Evolutionary conservation across 176 grass and related monocot species (phyloP).

Genomic region (Cenchrus purpureus): DNA sequence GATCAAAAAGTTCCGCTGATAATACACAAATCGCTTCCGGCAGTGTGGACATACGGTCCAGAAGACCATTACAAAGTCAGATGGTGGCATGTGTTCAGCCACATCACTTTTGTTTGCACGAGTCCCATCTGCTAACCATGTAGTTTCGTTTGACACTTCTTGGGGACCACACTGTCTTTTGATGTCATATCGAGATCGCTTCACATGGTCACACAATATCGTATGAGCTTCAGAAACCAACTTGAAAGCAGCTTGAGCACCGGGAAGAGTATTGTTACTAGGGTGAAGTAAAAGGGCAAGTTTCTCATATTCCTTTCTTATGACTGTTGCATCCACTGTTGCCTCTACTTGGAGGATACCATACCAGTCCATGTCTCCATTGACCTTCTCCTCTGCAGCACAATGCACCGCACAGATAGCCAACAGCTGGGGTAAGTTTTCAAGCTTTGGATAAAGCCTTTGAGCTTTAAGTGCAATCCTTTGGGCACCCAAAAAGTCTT

Average conservation of each 20-base stretch:
- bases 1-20: constrained; percentile 35
- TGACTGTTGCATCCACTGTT: constrained; percentile 50
- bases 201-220: constrained; percentile 53
- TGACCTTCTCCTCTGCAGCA: constrained; percentile 43
- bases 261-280: constrained; percentile 67
- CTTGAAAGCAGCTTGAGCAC: constrained; percentile 71
- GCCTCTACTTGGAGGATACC: constrained; percentile 60
- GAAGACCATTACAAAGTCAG: constrained; percentile 18
- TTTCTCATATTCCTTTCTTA: constrained; percentile 66
- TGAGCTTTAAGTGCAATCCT: constrained; percentile 55
- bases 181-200: constrained; percentile 56
- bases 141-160: not conserved
- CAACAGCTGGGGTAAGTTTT: constrained; percentile 56
- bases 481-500: not conserved
- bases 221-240: constrained; percentile 63
- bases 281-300: constrained; percentile 66
- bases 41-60: constrained; percentile 40
- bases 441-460: constrained; percentile 61
- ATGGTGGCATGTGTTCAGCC: constrained; percentile 21
- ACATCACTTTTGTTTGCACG: constrained; percentile 33
- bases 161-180: not conserved
- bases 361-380: constrained; percentile 63
- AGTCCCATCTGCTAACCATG: not conserved
- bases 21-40: constrained; percentile 32
- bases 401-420: constrained; percentile 73